Evolutionary conservation across 2,329 filamentous ascomycete species (phyloP).

Genomic region (Waltergamsia citrina): DNA sequence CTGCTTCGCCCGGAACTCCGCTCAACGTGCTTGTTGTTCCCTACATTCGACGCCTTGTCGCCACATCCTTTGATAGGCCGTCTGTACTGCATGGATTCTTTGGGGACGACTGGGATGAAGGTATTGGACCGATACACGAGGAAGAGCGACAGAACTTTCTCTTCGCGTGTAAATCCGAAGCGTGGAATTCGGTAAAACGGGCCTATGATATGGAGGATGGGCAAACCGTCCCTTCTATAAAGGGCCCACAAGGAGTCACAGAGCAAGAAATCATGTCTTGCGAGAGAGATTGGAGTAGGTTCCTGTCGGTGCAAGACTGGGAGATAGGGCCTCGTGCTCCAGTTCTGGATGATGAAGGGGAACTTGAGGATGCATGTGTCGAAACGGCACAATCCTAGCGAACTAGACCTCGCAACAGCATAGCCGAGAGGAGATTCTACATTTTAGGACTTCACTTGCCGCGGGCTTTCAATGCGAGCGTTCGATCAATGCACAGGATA

Average conservation of each 20-base stretch:
- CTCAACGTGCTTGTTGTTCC: constrained; percentile 58
- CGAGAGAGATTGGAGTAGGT: constrained; percentile 84
- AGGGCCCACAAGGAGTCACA: constrained; percentile 66
- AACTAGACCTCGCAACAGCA: too few relatives aligned
- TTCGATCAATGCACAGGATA: too few relatives aligned
- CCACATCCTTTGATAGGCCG: constrained; percentile 82
- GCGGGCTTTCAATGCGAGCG: too few relatives aligned
- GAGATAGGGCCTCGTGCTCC: constrained; percentile 83
- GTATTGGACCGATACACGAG: constrained; percentile 76
- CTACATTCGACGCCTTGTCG: constrained; percentile 82
- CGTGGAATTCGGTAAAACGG: constrained; percentile 80
- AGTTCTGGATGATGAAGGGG: not conserved
- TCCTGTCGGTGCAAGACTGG: constrained; percentile 97
- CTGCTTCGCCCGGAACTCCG: constrained; percentile 1
- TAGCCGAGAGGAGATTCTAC: too few relatives aligned
- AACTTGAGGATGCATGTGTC: too few relatives aligned
- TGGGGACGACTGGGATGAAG: constrained; percentile 80
- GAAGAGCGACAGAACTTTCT: constrained; percentile 89
- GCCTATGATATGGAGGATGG: constrained; percentile 81
- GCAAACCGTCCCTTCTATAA: constrained; percentile 80
- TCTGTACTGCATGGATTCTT: constrained; percentile 92
- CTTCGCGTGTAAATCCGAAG: constrained; percentile 87
- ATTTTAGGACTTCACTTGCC: too few relatives aligned
- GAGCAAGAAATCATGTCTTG: constrained; percentile 75
- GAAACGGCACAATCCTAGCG: too few relatives aligned